These are phyloP conservation scores for Chaetomium cochliodes DNA, from an alignment of 495 filamentous ascomycete genomes.

Conservation along the genomic window DNA sequence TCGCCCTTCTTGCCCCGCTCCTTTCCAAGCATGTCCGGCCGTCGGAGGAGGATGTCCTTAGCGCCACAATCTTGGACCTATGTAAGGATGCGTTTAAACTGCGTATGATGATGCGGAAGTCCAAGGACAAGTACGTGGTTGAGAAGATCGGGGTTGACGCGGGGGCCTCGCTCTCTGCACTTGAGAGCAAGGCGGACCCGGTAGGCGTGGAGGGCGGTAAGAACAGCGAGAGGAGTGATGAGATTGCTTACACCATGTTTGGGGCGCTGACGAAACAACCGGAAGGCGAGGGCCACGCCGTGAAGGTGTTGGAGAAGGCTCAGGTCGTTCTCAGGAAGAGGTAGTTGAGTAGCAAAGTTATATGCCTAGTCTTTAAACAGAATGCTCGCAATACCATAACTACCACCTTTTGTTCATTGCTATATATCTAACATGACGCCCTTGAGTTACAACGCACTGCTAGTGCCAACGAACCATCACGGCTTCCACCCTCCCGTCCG, in stretches of 20 bases:
- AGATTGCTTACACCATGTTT: not conserved
- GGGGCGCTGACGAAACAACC: not conserved
- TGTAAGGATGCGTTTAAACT: not conserved
- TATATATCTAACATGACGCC: too few relatives aligned
- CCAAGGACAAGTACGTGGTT: not conserved
- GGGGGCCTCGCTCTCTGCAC: not conserved
- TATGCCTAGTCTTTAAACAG: not conserved
- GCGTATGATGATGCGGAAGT: not conserved
- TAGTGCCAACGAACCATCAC: not conserved
- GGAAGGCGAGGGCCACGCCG: not conserved
- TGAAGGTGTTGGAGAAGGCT: not conserved
- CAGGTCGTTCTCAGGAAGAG: not conserved
- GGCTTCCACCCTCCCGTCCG: slow-evolving; percentile 56
- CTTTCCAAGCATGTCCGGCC: too few relatives aligned
- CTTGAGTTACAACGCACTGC: too few relatives aligned
- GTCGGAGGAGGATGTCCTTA: too few relatives aligned
- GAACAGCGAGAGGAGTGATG: not conserved
- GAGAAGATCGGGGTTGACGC: not conserved
- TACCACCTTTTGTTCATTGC: too few relatives aligned
- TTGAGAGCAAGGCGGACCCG: not conserved
- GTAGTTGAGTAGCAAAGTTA: not conserved
- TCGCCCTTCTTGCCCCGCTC: too few relatives aligned
- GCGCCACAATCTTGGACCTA: not conserved
- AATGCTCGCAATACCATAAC: too few relatives aligned
- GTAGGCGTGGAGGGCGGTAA: not conserved